Conservation (phyloP, 768 basidiomycete genomes). For the Crassisporium funariophilum region DNA sequence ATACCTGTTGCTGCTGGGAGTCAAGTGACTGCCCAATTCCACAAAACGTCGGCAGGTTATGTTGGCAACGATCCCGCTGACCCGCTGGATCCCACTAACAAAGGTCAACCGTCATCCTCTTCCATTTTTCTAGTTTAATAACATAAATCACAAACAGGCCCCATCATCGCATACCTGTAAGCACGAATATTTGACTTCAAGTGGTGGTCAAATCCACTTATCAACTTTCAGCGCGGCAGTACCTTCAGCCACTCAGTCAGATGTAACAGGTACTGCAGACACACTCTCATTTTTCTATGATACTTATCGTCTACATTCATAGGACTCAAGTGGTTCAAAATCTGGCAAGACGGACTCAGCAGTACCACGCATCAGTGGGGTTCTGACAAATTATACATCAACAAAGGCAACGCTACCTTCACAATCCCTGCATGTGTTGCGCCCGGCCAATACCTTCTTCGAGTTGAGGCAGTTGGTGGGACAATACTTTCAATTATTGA, state of each 20-base stretch:
- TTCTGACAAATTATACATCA: conserved; percentile 46
- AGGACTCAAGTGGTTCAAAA: conserved; percentile 59
- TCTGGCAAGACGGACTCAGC: conserved; percentile 46
- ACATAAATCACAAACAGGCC: conserved; percentile 30
- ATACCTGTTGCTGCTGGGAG: conserved; percentile 53
- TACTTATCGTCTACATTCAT: not conserved
- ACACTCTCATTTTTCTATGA: conserved; percentile 14
- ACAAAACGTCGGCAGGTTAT: conserved; percentile 37
- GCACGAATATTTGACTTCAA: conserved; percentile 12
- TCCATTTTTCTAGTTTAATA: not conserved
- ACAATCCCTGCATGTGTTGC: conserved; percentile 47
- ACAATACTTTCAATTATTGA: not conserved
- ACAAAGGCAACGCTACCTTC: conserved; percentile 54
- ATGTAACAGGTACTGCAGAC: conserved; percentile 35
- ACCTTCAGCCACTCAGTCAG: conserved; percentile 43
- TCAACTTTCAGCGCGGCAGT: conserved; percentile 38
- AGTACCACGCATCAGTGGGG: conserved; percentile 43
- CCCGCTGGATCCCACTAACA: conserved; percentile 39
- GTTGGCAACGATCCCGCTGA: conserved; percentile 40
- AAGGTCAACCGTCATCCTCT: conserved; percentile 34
- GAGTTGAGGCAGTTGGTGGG: conserved; percentile 54
- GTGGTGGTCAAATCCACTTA: not conserved
- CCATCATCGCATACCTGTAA: conserved; percentile 50
- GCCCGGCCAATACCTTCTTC: conserved; percentile 51
- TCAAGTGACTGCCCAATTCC: conserved; percentile 49